These are phyloP conservation scores for Cicer bijugum DNA, from an alignment of 306 rosid species.

Conservation along the genomic window DNA sequence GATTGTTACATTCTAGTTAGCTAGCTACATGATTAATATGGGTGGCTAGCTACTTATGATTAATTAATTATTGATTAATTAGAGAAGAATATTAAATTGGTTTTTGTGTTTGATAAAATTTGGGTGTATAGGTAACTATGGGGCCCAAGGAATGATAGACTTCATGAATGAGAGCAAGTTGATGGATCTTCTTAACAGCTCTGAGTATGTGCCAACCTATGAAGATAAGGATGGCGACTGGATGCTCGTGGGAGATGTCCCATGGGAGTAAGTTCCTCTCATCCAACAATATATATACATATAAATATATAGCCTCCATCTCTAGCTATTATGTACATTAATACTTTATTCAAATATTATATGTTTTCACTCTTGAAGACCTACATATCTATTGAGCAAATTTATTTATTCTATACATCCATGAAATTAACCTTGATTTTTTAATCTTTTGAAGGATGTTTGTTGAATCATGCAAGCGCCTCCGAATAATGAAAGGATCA, in stretches of 20 bases:
- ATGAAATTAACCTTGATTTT: constrained; percentile 17
- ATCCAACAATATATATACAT: background rate
- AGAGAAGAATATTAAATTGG: background rate
- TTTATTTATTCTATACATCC: background rate
- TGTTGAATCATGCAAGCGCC: constrained; percentile 97
- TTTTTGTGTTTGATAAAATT: background rate
- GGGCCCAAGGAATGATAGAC: constrained; percentile 98
- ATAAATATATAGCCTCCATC: background rate
- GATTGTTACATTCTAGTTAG: constrained; percentile 42
- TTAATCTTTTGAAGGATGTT: constrained; percentile 72
- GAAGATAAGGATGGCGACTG: constrained; percentile 99
- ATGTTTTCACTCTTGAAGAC: too few relatives aligned
- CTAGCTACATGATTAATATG: constrained; percentile 16
- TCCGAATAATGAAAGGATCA: constrained; percentile 96
- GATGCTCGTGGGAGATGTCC: constrained; percentile 99
- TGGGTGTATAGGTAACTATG: constrained; percentile 65
- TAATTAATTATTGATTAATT: background rate
- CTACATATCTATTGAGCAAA: too few relatives aligned
- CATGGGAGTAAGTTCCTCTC: constrained; percentile 88
- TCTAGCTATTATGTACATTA: too few relatives aligned
- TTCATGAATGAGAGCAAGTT: constrained; percentile 98
- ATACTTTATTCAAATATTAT: too few relatives aligned
- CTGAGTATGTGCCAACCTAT: constrained; percentile 98
- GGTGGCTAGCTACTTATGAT: background rate
- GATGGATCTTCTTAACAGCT: constrained; percentile 98